Conservation (phyloP, 768 basidiomycete genomes). For the Lactarius hengduanensis region DNA sequence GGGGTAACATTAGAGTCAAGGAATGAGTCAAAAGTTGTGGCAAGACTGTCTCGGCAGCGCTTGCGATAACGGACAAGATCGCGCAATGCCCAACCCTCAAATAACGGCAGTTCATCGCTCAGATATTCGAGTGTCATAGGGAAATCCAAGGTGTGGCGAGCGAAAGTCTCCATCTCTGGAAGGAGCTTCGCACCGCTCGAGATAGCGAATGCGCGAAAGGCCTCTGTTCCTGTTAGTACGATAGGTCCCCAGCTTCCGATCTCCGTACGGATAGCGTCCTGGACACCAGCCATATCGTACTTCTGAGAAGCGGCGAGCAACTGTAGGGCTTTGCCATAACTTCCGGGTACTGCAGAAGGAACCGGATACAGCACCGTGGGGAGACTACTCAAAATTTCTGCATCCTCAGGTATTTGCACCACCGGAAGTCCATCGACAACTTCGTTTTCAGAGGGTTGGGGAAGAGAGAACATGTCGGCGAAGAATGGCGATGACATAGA, state of each 20-base stretch:
- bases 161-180: too few species aligned
- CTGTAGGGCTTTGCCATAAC: not conserved
- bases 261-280: too few species aligned
- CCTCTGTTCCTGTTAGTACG: too few species aligned
- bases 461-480: not conserved
- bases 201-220: too few species aligned
- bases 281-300: conserved; percentile 12
- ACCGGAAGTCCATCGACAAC: not conserved
- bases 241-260: too few species aligned
- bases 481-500: conserved; percentile 10
- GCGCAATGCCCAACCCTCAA: not conserved
- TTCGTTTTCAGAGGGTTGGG: not conserved
- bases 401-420: not conserved
- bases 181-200: too few species aligned
- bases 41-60: not conserved
- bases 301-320: conserved; percentile 29
- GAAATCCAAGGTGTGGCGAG: too few species aligned
- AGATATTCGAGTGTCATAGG: not conserved
- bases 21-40: too few species aligned
- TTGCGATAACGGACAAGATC: conserved; percentile 1
- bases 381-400: not conserved
- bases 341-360: not conserved
- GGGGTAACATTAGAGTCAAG: too few species aligned
- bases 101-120: not conserved
- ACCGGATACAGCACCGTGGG: conserved; percentile 1